Evolutionary conservation across 106 monocot genomes (phyloP).

Genomic region (Triglochin maritima): DNA sequence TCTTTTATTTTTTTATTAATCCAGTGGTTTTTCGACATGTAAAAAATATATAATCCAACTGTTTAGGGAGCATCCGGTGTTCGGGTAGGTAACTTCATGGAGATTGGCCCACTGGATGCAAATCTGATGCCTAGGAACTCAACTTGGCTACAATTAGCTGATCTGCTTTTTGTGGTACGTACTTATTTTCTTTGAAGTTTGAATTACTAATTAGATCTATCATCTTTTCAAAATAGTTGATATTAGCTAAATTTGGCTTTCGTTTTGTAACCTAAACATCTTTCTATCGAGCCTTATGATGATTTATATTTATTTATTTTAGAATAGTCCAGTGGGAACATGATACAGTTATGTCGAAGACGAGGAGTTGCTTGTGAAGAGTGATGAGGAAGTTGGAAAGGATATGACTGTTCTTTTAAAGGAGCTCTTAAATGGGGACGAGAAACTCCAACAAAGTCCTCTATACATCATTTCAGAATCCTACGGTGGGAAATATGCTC

Average conservation of each 20-base stretch:
- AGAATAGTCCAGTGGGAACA: conserved; percentile 96
- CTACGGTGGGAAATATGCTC: conserved; percentile 88
- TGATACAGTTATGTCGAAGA: conserved; percentile 84
- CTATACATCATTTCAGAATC: conserved; percentile 61
- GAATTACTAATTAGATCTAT: neutral
- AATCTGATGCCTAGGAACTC: conserved; percentile 68
- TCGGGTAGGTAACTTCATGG: conserved; percentile 68
- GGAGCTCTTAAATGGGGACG: conserved; percentile 8
- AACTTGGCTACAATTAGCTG: conserved; percentile 76
- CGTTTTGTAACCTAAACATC: no score
- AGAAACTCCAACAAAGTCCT: conserved; percentile 6
- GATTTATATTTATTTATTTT: neutral
- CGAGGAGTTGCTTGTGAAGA: conserved; percentile 32
- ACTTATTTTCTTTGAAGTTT: neutral
- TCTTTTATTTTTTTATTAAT: no score
- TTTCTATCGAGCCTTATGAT: no score
- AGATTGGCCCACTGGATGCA: conserved; percentile 72
- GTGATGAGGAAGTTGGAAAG: conserved; percentile 47
- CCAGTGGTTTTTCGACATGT: no score
- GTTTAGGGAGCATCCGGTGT: conserved; percentile 68
- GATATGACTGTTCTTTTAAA: conserved; percentile 59
- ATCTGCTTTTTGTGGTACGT: conserved; percentile 71
- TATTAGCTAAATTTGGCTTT: no score
- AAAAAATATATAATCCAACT: no score
- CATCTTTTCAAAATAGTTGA: no score